phyloP scores from a whole-genome alignment of 306 rosid genomes.

The Sphenostylis stenocarpa region DNA sequence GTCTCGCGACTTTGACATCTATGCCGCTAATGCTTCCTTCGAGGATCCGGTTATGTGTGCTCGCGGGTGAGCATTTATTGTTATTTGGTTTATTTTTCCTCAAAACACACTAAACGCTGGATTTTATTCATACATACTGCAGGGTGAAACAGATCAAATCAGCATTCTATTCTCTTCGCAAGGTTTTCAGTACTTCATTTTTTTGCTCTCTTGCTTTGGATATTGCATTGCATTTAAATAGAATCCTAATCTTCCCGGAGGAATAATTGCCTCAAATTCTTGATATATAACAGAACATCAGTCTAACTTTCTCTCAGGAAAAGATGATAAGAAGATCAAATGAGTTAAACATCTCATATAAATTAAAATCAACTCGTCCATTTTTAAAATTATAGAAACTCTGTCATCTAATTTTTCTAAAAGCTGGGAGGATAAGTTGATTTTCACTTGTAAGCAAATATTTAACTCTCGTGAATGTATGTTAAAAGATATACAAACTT shows the following conservation, averaged over 20 bases:
- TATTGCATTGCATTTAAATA: background rate
- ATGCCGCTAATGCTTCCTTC: slow-evolving; percentile 66
- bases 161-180: slow-evolving; percentile 75
- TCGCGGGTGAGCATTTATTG: slow-evolving; percentile 45
- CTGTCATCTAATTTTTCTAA: background rate
- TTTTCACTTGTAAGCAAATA: background rate
- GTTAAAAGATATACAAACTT: background rate
- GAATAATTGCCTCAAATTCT: background rate
- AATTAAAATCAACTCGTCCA: background rate
- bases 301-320: background rate
- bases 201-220: background rate
- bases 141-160: slow-evolving; percentile 88
- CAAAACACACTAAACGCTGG: background rate
- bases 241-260: background rate
- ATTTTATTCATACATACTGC: slow-evolving; percentile 29
- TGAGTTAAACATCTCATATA: too few species aligned
- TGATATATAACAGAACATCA: background rate
- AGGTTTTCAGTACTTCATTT: slow-evolving; percentile 42
- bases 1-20: slow-evolving; percentile 70
- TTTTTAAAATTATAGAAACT: background rate
- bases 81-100: background rate
- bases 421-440: background rate
- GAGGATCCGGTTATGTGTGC: slow-evolving; percentile 91
- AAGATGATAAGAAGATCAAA: background rate
- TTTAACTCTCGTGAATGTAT: background rate